Base-by-base conservation (phyloP, 2,329 filamentous ascomycete genomes). In the Cercospora zeae-maydis region DNA sequence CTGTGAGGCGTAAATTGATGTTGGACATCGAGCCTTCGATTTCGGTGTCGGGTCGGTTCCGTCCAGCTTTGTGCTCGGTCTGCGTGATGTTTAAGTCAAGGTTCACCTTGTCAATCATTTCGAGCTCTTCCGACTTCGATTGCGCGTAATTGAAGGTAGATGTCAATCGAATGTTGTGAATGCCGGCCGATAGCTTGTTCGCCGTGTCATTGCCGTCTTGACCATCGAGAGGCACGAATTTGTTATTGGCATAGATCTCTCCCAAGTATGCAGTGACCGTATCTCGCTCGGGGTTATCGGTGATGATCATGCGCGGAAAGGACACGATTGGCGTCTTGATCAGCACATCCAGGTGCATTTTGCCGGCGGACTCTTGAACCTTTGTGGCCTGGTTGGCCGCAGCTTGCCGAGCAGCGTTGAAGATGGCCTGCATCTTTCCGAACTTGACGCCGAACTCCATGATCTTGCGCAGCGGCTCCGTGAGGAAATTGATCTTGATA, bases 381-480 rank as follows among this genome's bases (percentile, higher is more conserved):
- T 97, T 93, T 63, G 86, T 96, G 9, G 95, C 96, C 75, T 97
- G 93, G 65, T 91, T 93, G 39, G 95, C 91, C 2, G 96, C 95
- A 39, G 93, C 96, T 77, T 96, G 92, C 34, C 96, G 87, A 11
- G 96, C 95, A 45, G 95, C 93, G 73, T 99, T 99, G 81, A 96
- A 99, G 58, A 99, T 90, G 21, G 95, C 93, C 77, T 99, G 95
- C 95, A 99, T 99, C 78, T 96, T 96, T 64, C 96, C 95, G 75
- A 99, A 99, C 72, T 99, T 99, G 75, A 99, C 92, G 47, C 96
- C 82, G 76, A 99, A 99, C 69, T 96, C 91, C 77, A 99, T 91
- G 67, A 99, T 98, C 78, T 98, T 98, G 58, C 95, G 87, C 81
- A 98, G 97, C 0, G 95, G 95, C 75, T 99, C 96, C 65, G 97